Evolutionary conservation across 331 rosid species (phyloP).

Genomic region (Pyracantha coccinea): DNA sequence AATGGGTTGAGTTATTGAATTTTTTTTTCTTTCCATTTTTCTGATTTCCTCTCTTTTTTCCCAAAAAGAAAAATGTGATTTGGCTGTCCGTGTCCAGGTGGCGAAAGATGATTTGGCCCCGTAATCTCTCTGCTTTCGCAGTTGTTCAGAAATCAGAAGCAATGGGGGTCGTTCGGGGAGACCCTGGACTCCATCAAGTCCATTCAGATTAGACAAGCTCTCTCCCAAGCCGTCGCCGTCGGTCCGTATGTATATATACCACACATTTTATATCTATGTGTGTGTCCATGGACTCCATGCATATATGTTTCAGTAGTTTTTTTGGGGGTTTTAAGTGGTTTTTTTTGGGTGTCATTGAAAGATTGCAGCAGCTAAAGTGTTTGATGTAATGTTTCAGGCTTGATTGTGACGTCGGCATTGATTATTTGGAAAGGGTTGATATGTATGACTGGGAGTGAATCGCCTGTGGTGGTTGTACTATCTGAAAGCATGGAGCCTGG

Average conservation of each 20-base stretch:
- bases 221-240: slow-evolving; percentile 38
- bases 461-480: slow-evolving; percentile 81
- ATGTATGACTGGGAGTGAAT: slow-evolving; percentile 66
- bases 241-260: neutral
- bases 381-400: slow-evolving; percentile 27
- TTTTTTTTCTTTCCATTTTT: too few relatives aligned
- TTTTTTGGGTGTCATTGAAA: neutral
- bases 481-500: slow-evolving; percentile 95
- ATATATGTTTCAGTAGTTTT: neutral
- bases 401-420: slow-evolving; percentile 58
- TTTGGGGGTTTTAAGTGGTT: too few relatives aligned
- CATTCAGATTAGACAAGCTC: slow-evolving; percentile 41
- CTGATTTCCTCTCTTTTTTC: too few relatives aligned
- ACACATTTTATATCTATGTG: neutral
- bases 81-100: neutral
- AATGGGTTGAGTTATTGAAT: too few relatives aligned
- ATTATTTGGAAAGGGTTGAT: slow-evolving; percentile 72
- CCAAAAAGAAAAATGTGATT: neutral
- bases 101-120: neutral
- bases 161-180: slow-evolving; percentile 50
- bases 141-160: neutral
- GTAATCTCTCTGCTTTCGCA: neutral
- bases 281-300: neutral
- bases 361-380: slow-evolving; percentile 5
- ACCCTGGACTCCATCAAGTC: slow-evolving; percentile 42